Conservation (phyloP, 1,139 yeast species). For the Yamadazyma diddensiae region DNA sequence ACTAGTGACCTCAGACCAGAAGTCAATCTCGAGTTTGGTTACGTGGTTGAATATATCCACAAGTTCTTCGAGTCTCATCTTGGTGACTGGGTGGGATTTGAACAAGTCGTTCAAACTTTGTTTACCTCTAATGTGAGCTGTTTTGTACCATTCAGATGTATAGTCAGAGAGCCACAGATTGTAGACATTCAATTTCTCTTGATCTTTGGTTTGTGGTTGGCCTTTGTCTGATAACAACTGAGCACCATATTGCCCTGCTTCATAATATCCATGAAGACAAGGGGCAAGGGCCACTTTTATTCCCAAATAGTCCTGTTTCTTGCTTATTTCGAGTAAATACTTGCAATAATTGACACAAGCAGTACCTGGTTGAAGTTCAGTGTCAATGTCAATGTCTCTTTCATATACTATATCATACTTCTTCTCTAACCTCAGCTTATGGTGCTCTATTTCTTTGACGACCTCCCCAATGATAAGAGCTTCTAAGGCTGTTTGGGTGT, state of each 20-base stretch:
- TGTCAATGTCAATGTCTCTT: constrained; percentile 38
- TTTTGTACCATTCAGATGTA: constrained; percentile 50
- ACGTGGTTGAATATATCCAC: constrained; percentile 60
- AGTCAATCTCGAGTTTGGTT: constrained; percentile 55
- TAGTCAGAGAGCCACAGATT: constrained; percentile 64
- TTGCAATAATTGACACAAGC: constrained; percentile 62
- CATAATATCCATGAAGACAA: constrained; percentile 71
- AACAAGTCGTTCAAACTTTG: constrained; percentile 44
- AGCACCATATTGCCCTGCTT: constrained; percentile 40
- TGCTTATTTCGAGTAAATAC: constrained; percentile 54
- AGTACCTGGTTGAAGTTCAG: constrained; percentile 45
- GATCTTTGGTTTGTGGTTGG: not conserved
- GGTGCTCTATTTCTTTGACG: constrained; percentile 55
- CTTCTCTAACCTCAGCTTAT: constrained; percentile 46
- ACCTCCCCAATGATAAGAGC: constrained; percentile 52
- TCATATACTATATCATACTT: constrained; percentile 45
- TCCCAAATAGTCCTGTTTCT: constrained; percentile 57
- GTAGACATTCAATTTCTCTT: constrained; percentile 31
- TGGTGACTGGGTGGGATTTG: constrained; percentile 24
- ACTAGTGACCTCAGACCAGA: constrained; percentile 55
- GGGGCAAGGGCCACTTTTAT: constrained; percentile 71
- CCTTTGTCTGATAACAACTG: constrained; percentile 4
- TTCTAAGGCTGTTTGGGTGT: constrained; percentile 51
- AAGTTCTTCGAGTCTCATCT: constrained; percentile 46
- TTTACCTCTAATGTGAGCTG: constrained; percentile 51